Conservation (phyloP, 1,139 yeast species). For the Kodamaea plutei region DNA sequence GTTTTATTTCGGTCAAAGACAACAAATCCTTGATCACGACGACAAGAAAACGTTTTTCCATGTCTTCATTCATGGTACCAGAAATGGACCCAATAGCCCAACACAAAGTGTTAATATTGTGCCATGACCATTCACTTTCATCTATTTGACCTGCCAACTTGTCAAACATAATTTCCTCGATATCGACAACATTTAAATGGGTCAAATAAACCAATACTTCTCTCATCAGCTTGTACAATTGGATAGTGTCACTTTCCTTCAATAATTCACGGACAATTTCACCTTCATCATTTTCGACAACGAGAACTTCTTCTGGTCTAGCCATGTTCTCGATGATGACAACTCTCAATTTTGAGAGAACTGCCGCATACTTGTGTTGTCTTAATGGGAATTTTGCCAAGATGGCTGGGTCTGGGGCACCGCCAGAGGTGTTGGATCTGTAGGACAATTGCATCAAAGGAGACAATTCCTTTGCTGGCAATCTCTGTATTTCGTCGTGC, state of each 20-base stretch:
- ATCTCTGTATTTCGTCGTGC: slow-evolving; percentile 78
- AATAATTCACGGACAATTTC: slow-evolving; percentile 97
- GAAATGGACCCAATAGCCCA: slow-evolving; percentile 99
- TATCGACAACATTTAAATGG: slow-evolving; percentile 90
- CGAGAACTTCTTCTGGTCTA: slow-evolving; percentile 93
- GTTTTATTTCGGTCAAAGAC: slow-evolving; percentile 89
- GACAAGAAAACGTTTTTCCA: slow-evolving; percentile 91
- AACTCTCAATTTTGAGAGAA: slow-evolving; percentile 77
- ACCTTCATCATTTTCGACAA: slow-evolving; percentile 98
- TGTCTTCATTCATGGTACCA: slow-evolving; percentile 97
- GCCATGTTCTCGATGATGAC: slow-evolving; percentile 97
- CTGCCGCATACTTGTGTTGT: slow-evolving; percentile 72
- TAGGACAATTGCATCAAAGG: slow-evolving; percentile 73
- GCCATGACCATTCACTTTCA: slow-evolving; percentile 99
- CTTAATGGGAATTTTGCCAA: slow-evolving; percentile 76
- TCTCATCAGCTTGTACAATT: slow-evolving; percentile 90
- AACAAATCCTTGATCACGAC: slow-evolving; percentile 88
- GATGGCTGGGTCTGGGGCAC: slow-evolving; percentile 83
- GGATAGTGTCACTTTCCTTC: slow-evolving; percentile 94
- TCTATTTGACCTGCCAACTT: slow-evolving; percentile 90
- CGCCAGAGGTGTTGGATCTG: slow-evolving; percentile 52
- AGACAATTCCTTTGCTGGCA: slow-evolving; percentile 67
- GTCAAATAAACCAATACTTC: slow-evolving; percentile 93
- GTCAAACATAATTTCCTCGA: slow-evolving; percentile 88
- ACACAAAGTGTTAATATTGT: slow-evolving; percentile 90